Conservation (phyloP, 306 rosid genomes). For the Mimosa pudica region DNA sequence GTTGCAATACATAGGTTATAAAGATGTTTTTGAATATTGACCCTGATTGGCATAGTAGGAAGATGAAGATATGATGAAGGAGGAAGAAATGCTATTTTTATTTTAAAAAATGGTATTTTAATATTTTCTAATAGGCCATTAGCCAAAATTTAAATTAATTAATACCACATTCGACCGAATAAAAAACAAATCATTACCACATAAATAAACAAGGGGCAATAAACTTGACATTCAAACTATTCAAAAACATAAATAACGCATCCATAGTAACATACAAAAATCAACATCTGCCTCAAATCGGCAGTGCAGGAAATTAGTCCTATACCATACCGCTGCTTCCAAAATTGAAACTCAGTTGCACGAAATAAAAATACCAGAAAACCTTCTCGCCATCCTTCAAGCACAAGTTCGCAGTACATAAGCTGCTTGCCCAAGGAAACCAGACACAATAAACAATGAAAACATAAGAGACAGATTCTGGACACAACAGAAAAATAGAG, state of each 20-base stretch:
- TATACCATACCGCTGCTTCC: conserved; percentile 21
- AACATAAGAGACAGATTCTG: neutral
- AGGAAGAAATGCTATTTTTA: no score
- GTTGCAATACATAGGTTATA: no score
- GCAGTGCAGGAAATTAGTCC: conserved; percentile 27
- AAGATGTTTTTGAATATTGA: no score
- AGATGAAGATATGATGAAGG: no score
- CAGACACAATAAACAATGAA: conserved; percentile 24
- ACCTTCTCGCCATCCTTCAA: conserved; percentile 55
- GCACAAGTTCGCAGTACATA: conserved; percentile 62
- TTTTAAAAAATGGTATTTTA: no score
- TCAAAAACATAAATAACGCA: neutral
- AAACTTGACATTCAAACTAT: neutral
- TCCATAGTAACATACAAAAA: neutral
- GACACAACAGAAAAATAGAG: neutral
- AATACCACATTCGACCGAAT: no score
- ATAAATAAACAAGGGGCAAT: neutral
- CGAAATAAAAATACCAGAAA: neutral
- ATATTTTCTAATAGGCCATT: no score
- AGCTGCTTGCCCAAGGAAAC: conserved; percentile 40
- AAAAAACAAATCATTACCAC: no score
- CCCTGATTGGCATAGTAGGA: no score
- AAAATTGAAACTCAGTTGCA: neutral
- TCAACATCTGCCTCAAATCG: neutral
- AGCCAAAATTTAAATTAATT: no score